Base-by-base conservation (phyloP, 1,139 yeast genomes). In the Fermentozyma sake region DNA sequence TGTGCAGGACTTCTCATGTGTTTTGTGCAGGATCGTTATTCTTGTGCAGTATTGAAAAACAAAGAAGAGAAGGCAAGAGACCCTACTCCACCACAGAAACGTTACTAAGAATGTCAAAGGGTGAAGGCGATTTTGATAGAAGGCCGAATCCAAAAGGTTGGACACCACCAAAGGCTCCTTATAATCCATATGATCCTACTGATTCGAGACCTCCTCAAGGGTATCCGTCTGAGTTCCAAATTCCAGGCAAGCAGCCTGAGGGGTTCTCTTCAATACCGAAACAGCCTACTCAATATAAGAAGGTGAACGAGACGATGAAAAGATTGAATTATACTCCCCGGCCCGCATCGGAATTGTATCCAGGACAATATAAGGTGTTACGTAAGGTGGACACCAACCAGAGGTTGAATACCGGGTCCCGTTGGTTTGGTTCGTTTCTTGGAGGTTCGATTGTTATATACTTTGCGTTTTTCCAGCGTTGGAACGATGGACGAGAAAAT, bases 401-500 rank as follows among this genome's bases (percentile, higher is more conserved):
- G 22, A 54, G 73, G 22, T 75, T 82, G 39, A 72, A 76, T 36
- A 58, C 64, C 7, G 85, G 84, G 4, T 63, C 76, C 3, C 53
- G 60, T 33, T 71, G 53, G 68, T 76, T 41, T 58, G 80, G 70
- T 0, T 61, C 68, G 10, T 48, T 70, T 8, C 41, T 74, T 12
- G 66, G 70, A 5, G 59, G 64, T 13, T 61, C 72, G 1, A 52
- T 77, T 6, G 54, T 71, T 15, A 48, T 72, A 2, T 79, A 75
- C 46, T 79, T 78, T 20, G 71, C 80, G 6, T 84, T 84, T 48
- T 79, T 83, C 55, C 73, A 79, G 50, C 63, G 89, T 31, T 84
- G 95, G 95, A 83, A 85, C 48, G 93, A 84, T 33, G 89, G 89
- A 6, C 72, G 75, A 41, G 93, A 84, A 38, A 79, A 83, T 44